Percentiles rank a stretch among this genome's conserved stretches.
These are phyloP conservation scores for Stemphylium beticola DNA, from an alignment of 2,329 filamentous ascomycete genomes.

Conservation along the genomic window DNA sequence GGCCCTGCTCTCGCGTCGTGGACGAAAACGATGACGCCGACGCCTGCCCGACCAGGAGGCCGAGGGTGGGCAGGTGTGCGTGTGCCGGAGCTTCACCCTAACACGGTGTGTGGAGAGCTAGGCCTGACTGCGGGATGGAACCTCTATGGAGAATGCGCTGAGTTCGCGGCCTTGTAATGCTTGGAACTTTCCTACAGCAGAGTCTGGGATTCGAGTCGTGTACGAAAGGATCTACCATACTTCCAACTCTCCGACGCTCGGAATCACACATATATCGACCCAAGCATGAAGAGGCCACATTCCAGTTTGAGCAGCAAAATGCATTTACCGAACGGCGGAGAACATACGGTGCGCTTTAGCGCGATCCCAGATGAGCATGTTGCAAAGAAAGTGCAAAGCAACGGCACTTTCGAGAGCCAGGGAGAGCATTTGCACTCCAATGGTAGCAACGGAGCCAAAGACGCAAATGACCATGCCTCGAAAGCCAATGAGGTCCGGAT, in stretches of 20 bases:
- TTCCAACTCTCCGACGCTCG: slow-evolving; percentile 1
- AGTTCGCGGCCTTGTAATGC: slow-evolving; percentile 19
- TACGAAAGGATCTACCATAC: slow-evolving; percentile 11
- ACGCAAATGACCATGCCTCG: slow-evolving; percentile 8
- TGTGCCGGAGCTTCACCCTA: slow-evolving; percentile 19
- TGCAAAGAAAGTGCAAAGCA: slow-evolving; percentile 22
- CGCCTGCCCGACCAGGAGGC: slow-evolving; percentile 18
- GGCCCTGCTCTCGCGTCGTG: slow-evolving; percentile 14
- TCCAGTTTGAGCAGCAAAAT: slow-evolving; percentile 17
- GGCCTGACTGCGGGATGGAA: slow-evolving; percentile 15
- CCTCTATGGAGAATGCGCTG: slow-evolving; percentile 19
- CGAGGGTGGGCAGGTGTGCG: slow-evolving; percentile 5
- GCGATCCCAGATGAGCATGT: slow-evolving; percentile 19
- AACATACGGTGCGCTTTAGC: slow-evolving; percentile 23
- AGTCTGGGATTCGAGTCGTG: slow-evolving; percentile 18
- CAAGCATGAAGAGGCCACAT: slow-evolving; percentile 5
- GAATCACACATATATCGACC: slow-evolving; percentile 1
- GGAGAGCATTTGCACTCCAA: slow-evolving; percentile 16
- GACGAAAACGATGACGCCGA: slow-evolving; percentile 26
- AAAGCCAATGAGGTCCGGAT: slow-evolving; percentile 26
- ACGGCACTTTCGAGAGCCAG: slow-evolving; percentile 13
- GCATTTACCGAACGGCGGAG: slow-evolving; percentile 28
- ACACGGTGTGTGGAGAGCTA: slow-evolving; percentile 20
- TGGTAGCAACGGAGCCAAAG: neutral
- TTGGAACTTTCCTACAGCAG: slow-evolving; percentile 33